Conservation (phyloP, 2,329 filamentous ascomycete genomes). For the Exophiala dermatitidis region DNA sequence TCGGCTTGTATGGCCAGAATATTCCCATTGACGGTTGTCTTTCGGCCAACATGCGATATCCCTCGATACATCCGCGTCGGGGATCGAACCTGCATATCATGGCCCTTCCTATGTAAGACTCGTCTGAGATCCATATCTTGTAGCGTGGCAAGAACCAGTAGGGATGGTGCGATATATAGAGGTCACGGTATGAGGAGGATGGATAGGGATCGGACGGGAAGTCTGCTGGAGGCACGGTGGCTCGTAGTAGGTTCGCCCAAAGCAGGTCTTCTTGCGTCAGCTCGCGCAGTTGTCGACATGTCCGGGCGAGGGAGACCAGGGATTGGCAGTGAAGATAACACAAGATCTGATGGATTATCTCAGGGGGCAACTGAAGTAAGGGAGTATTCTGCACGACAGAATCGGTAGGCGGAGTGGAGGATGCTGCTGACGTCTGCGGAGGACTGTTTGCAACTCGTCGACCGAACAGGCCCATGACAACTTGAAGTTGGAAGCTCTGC, state of each 20-base stretch:
- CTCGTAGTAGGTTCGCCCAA: slow-evolving; percentile 65
- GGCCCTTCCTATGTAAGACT: slow-evolving; percentile 63
- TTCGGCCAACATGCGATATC: slow-evolving; percentile 65
- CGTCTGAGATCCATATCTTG: slow-evolving; percentile 81
- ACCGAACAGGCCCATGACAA: slow-evolving; percentile 10
- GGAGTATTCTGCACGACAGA: slow-evolving; percentile 13
- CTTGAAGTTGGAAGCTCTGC: too few relatives aligned
- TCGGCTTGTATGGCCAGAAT: slow-evolving; percentile 57
- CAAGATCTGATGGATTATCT: slow-evolving; percentile 68
- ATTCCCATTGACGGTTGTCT: slow-evolving; percentile 50
- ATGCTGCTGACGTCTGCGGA: not conserved
- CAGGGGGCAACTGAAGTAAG: slow-evolving; percentile 53
- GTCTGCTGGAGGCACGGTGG: slow-evolving; percentile 53
- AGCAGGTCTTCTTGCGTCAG: slow-evolving; percentile 60
- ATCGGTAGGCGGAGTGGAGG: not conserved
- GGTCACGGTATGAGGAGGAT: slow-evolving; percentile 57
- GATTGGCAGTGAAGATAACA: slow-evolving; percentile 58
- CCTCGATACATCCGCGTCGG: slow-evolving; percentile 67
- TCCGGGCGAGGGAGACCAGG: slow-evolving; percentile 53
- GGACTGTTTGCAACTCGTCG: not conserved
- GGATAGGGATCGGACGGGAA: slow-evolving; percentile 48
- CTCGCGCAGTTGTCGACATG: slow-evolving; percentile 54
- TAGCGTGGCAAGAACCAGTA: slow-evolving; percentile 76
- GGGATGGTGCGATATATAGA: slow-evolving; percentile 68
- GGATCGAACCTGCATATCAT: slow-evolving; percentile 71